Evolutionary conservation across 2,329 filamentous ascomycete genomes (phyloP).

Genomic region (Teratosphaeria pseudoeucalypti): DNA sequence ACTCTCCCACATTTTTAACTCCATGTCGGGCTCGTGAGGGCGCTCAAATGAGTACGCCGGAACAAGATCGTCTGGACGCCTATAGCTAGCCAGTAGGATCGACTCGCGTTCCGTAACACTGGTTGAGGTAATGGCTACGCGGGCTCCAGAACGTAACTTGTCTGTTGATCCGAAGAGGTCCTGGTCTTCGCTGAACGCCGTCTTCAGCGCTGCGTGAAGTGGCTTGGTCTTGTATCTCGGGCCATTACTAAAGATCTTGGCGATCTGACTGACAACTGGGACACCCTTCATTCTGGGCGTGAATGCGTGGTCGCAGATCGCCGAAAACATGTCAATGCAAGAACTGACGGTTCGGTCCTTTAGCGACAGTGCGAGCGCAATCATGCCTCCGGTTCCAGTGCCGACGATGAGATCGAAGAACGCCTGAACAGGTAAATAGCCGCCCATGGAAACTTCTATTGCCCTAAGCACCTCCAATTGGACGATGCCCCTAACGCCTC

Average conservation of each 20-base stretch:
- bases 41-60: slow-evolving; percentile 31
- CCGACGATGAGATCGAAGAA: slow-evolving; percentile 44
- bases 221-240: slow-evolving; percentile 27
- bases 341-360: slow-evolving; percentile 29
- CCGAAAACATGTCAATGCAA: slow-evolving; percentile 31
- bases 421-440: slow-evolving; percentile 30
- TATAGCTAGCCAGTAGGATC: slow-evolving; percentile 38
- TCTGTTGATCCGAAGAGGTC: slow-evolving; percentile 17
- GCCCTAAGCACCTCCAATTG: slow-evolving; percentile 33
- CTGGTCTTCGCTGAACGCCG: slow-evolving; percentile 28
- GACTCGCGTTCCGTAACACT: slow-evolving; percentile 30
- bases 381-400: slow-evolving; percentile 36
- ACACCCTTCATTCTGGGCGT: slow-evolving; percentile 28
- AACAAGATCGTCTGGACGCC: slow-evolving; percentile 22
- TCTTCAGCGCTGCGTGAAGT: slow-evolving; percentile 27
- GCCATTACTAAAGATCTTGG: slow-evolving; percentile 18
- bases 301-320: slow-evolving; percentile 33
- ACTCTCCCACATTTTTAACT: slow-evolving; percentile 43
- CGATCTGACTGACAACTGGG: slow-evolving; percentile 24
- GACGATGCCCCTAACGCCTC: slow-evolving; percentile 38
- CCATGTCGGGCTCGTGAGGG: slow-evolving; percentile 28
- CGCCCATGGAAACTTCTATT: slow-evolving; percentile 32
- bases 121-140: slow-evolving; percentile 36
- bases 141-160: slow-evolving; percentile 18
- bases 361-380: slow-evolving; percentile 33